Evolutionary conservation across 768 basidiomycete genomes (phyloP), one percentile per base, ranked within the genome.

Genomic region (Lentinula sp.): DNA sequence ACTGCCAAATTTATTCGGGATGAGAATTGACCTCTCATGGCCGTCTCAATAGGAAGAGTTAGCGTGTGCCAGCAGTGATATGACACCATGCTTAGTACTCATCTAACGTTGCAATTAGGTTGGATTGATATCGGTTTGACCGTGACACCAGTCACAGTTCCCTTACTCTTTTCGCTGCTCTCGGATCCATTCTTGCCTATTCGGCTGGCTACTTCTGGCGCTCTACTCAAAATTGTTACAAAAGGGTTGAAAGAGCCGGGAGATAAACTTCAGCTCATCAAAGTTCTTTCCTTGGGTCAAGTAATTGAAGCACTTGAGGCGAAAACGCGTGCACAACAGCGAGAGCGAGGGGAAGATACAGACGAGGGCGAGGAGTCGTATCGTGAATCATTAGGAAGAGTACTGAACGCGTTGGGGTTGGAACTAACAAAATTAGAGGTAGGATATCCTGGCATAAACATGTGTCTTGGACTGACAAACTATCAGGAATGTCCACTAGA

Each of bases 71-170:
- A 53, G 51, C 51, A 53, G 39, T 11, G 39, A 40, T 40, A 15
- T 57, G 28, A 28, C 28, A 28, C 15, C 10, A 23, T 16, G 10
- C 35, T 49, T 59, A 45, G 15, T 9, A 23, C 51, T 60, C 11
- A 16, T 49, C 50, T 42, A 31, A 60, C 50, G 9, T 43, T 11
- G 34, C 52, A 31, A 40, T 46, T 67, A 97, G 96, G 94, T 13
- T 99, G 97, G 97, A 90, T 98, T 65, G 97, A 99, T 69, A 95
- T 99, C 65, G 94, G 93, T 68, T 78, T 98, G 64, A 95, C 97
- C 11, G 89, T 99, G 62, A 98, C 95, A 1, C 92, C 91, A 11
- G 84, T 82, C 13, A 93, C 95, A 2, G 84, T 98, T 37, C 87
- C 89, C 5, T 76, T 98, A 39, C 80, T 97, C 48, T 94, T 95